Evolutionary conservation across 2,329 filamentous ascomycete genomes (phyloP).

Genomic region (Annulohypoxylon truncatum): DNA sequence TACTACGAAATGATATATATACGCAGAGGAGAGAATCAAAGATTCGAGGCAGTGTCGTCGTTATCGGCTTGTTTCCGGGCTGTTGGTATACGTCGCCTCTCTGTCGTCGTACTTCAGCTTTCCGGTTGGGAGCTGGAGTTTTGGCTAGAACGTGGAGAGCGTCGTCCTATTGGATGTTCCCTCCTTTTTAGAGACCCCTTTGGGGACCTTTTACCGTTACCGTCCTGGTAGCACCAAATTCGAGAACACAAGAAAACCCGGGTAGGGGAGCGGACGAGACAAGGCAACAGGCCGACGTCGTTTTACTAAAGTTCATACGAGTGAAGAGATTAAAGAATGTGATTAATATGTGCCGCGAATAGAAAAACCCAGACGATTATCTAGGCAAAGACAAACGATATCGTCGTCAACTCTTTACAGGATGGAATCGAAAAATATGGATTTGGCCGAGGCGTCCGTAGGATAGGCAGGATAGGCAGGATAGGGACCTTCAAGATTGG

Average conservation of each 20-base stretch:
- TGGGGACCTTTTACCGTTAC: constrained; percentile 4
- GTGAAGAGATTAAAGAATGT: constrained; percentile 3
- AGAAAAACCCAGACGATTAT: constrained; percentile 14
- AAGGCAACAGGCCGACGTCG: constrained; percentile 35
- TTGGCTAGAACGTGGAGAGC: constrained; percentile 31
- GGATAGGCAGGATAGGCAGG: not conserved
- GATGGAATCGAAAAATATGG: constrained; percentile 24
- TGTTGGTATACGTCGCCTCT: constrained; percentile 30
- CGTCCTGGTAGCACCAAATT: constrained; percentile 31
- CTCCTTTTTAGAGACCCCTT: constrained; percentile 25
- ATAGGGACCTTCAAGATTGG: constrained; percentile 14
- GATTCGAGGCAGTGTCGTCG: constrained; percentile 5
- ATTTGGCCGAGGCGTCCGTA: constrained; percentile 30
- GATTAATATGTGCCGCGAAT: constrained; percentile 33
- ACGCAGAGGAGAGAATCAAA: constrained; percentile 13
- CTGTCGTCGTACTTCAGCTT: constrained; percentile 30
- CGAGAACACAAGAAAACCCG: constrained; percentile 23
- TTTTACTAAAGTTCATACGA: constrained; percentile 23
- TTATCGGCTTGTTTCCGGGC: constrained; percentile 27
- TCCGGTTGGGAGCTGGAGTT: constrained; percentile 31
- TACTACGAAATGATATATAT: constrained; percentile 36
- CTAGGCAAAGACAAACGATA: constrained; percentile 4
- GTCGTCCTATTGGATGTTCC: constrained; percentile 36
- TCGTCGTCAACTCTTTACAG: constrained; percentile 6
- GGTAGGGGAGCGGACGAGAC: constrained; percentile 26